Percentiles rank a stretch among this genome's conserved stretches.
Evolutionary conservation across 2,329 filamentous ascomycete genomes (phyloP).

Genomic region (Xylariaceae sp.): DNA sequence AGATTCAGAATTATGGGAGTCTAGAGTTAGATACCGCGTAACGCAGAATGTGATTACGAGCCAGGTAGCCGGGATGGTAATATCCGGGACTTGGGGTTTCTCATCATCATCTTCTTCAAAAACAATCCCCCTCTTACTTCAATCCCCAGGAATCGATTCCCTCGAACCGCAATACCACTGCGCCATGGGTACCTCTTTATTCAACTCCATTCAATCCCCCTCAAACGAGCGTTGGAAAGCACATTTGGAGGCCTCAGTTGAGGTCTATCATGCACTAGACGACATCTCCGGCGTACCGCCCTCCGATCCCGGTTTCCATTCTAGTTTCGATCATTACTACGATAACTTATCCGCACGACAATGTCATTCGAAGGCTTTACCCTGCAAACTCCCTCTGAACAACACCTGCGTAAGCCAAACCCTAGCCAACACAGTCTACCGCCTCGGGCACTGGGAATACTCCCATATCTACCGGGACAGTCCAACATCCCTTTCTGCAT

Average conservation of each 20-base stretch:
- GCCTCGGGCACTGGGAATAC: slow-evolving; percentile 77
- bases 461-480: slow-evolving; percentile 69
- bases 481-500: slow-evolving; percentile 55
- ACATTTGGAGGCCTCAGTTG: slow-evolving; percentile 53
- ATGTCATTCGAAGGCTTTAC: slow-evolving; percentile 67
- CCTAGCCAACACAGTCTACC: slow-evolving; percentile 64
- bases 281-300: slow-evolving; percentile 58
- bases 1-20: slow-evolving; percentile 32
- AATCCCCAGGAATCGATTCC: slow-evolving; percentile 58
- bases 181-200: slow-evolving; percentile 41
- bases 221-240: slow-evolving; percentile 51
- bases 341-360: slow-evolving; percentile 76
- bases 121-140: slow-evolving; percentile 43
- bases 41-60: slow-evolving; percentile 79
- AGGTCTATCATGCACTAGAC: slow-evolving; percentile 58
- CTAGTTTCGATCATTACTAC: slow-evolving; percentile 73
- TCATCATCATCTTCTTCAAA: slow-evolving; percentile 19
- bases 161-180: slow-evolving; percentile 71
- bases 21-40: slow-evolving; percentile 59
- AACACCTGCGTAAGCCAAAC: slow-evolving; percentile 56
- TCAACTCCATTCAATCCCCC: slow-evolving; percentile 40
- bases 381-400: slow-evolving; percentile 51
- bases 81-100: slow-evolving; percentile 60
- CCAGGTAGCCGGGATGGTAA: slow-evolving; percentile 71
- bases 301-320: slow-evolving; percentile 58